Evolutionary conservation across 179 eudicot species (phyloP), one percentile per base, ranked within the genome.

Genomic region (Heliamphora pulchella): DNA sequence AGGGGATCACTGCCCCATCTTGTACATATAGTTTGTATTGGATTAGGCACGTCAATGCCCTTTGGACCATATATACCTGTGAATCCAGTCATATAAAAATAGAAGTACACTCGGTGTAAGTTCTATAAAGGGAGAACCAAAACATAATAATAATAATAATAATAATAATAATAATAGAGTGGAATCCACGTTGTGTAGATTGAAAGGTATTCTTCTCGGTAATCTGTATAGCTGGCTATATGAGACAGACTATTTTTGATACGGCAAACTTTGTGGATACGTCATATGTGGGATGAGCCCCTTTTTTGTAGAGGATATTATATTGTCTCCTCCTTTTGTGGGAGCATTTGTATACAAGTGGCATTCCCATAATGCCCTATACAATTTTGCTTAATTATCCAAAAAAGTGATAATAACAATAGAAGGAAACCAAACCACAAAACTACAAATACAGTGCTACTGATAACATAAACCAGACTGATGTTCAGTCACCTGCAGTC

Each of bases 1-100:
- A 94, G 84, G n/a, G 93, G 91, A 83, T 94, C 97, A 79, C 75
- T 84, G 54, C 98, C 95, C 97, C 98, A 94, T 85, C 88, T 94
- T 71, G 98, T 94, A 79, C 98, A 94, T 71, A 86, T 85, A 47
- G 96, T 80, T 82, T 94, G 96, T 76, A 93, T 81, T 69, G 98
- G 98, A 89, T 90, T 84, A 22, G 98, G 97, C 74, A 94, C 96
- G 39, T 87, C 61, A 73, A 93, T 84, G 59, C 98, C 98, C 86
- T 91, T 91, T 55, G 90, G 92, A 80, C 86, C 89, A 82, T 91
- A 94, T 81, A 94, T 94, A 82, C 98, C 97, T 94, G 88, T 63
- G 55, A 74, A 80, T 81, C 76, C 65, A 74, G 61, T 62, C 76
- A 46, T 75, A n/a, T 8, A 44, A 31, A 67, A 43, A 82, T 63